Base-by-base conservation (phyloP, 75 land plant species). In the Cunninghamia lanceolata region DNA sequence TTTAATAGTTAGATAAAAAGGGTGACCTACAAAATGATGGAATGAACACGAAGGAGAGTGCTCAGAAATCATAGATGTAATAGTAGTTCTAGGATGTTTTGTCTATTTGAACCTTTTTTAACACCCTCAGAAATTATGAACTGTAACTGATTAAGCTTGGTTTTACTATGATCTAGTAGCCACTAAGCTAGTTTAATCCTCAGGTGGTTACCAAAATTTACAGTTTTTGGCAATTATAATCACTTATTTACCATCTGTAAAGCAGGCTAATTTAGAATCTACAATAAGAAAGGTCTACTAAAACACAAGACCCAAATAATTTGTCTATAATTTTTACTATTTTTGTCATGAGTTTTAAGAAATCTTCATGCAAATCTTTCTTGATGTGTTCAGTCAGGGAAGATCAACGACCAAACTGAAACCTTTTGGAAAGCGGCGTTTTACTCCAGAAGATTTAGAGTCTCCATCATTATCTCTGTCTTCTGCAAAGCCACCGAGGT, bases 361-460 rank as follows among this genome's bases (percentile, higher is more conserved):
- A 36, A 83, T 47, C 36, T 80, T 21, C 52, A 32, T 82, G 50
- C 28, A 45, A 45, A 43, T n/a, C 9, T 35, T 82, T 34, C 45
- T n/a, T 86, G 45, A 38, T 82, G 50, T 84, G 32, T 86, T 30
- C 84, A 91, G 91, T 82, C 88, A 84, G 52, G 85, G 79, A 73
- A 90, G 71, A 42, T 87, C 84, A 16, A 52, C 66, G 16, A 19
- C 68, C 42, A 87, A 88, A 45, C 16, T 68, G 45, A 84, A 80
- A 78, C 32, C 63, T 68, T 80, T 56, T 15, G 81, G 84, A 32
- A 84, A 89, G 16, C 93, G 90, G 84, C 91, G 87, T 4, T 90
- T 89, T 68, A 70, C 89, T 35, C 86, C 91, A 42, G 92, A 91
- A 30, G 90, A 90, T 74, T 19, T 53, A 25, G 86, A 66, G 46